Base-by-base conservation (phyloP, 257 asterid genomes). In the Penstemon eatonii region DNA sequence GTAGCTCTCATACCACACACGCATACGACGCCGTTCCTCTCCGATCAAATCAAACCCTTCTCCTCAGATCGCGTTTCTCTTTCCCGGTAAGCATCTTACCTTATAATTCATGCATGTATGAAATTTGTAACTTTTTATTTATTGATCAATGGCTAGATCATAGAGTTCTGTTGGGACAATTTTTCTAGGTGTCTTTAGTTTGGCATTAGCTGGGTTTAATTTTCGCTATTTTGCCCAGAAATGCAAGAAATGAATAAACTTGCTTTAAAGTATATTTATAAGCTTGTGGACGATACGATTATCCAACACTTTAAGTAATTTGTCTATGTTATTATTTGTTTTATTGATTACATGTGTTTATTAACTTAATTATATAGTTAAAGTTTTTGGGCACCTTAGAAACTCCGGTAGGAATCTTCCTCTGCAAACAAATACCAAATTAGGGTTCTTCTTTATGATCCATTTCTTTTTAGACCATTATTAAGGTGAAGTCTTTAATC, bases 151-250 rank as follows among this genome's bases (percentile, higher is more conserved):
- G 45, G 68, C 66, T 73, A 11, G 82, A 75, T 80, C 77, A 66
- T 69, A 73, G 79, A 79, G 74, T 75, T 77, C 70, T 57, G 25
- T 63, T 43, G 44, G 67, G 37, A 41, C 65, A 49, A 52, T 56
- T 76, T 69, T 60, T 61, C 82, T 80, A 76, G 89, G 84, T 70
- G 76, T 37, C 49, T 39, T 66, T 11, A 58, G 39, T 55, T 43
- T 13, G 38, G 25, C 64, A 10, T 59, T 45, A 12, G 73, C 18
- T 40, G 44, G 62, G 65, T 63, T 15, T 36, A 3, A 56, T 8
- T 62, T 38, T 25, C 37, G 13, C 38, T 6, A 49, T 50, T 46
- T 58, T 3, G 6, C 44, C 61, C 42, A 49, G 50, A 7, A 39
- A 18, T 5, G 56, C 41, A 53, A 65, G 66, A 41, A 6, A 43